Evolutionary conservation across 2,329 filamentous ascomycete species (phyloP), one percentile per base, ranked within the genome.

Genomic region (Beauveria sp.): DNA sequence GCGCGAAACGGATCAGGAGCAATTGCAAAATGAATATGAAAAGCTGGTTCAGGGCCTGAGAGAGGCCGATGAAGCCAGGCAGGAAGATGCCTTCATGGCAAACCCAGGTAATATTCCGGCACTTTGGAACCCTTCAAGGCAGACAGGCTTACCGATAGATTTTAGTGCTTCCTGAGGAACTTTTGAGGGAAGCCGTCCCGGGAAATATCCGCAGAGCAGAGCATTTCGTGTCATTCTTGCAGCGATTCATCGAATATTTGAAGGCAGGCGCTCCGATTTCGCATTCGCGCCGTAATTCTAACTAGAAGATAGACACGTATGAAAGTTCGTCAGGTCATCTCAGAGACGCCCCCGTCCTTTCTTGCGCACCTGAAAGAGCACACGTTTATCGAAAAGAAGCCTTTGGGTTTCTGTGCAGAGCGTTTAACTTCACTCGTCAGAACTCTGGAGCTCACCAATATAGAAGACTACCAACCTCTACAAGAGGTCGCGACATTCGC

Each of bases 401-500:
- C 95, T 0, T 75, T 99, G 12, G 83, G 90, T 55, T 99, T 99
- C 74, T 99, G 96, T 71, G 92, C 95, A 0, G 96, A 99, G 75
- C 87, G 95, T 45, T 78, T 99, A 14, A 96, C 95, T 0, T 99
- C 93, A 0, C 85, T 99, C 7, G 93, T 99, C 20, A 85, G 96
- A 62, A 99, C 95, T 0, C 83, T 99, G 18, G 95, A 99, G 74
- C 86, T 99, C 62, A 96, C 93, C 38, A 98, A 96, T 68, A 97
- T 99, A 64, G 95, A 99, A 76, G 96, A 99, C 72, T 99, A 96
- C 71, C 93, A 97, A 68, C 90, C 95, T 6, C 81, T 99, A 1
- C 95, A 99, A 77, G 93, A 99, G 77, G 93, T 99, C 8, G 96
- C 96, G 22, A 97, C 92, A 0, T 99, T 99, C 74, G 95, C 95